Percentiles rank a stretch among this genome's conserved stretches.
These are phyloP conservation scores for Suhomyces panamericanus DNA, from an alignment of 1,139 yeast genomes.

Conservation along the genomic window DNA sequence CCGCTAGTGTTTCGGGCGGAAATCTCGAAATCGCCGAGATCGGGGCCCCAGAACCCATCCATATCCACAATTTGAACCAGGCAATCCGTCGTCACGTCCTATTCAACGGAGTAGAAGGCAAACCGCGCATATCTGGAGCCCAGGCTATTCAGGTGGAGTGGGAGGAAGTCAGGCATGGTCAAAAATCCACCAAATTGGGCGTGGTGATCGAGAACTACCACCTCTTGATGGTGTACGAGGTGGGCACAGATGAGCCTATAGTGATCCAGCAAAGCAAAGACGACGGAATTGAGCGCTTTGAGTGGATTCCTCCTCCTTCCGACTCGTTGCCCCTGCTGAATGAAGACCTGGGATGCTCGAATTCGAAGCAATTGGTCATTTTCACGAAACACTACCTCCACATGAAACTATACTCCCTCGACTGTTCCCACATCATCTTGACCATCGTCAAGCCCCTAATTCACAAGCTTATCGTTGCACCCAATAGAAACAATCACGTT, in stretches of 20 bases:
- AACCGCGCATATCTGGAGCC: conserved; percentile 5
- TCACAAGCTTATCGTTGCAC: conserved; percentile 19
- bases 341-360: conserved; percentile 29
- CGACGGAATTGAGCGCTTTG: conserved; percentile 35
- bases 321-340: conserved; percentile 8
- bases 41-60: conserved; percentile 1
- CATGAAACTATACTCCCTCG: conserved; percentile 39
- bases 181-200: conserved; percentile 28
- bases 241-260: conserved; percentile 26
- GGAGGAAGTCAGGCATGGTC: conserved; percentile 25
- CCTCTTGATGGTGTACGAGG: conserved; percentile 27
- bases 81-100: conserved; percentile 8
- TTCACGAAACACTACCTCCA: conserved; percentile 31
- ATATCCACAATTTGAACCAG: conserved; percentile 6
- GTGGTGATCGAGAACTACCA: conserved; percentile 24
- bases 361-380: conserved; percentile 36
- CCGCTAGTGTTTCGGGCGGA: conserved; percentile 10
- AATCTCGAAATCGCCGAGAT: conserved; percentile 3
- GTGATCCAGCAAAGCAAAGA: conserved; percentile 27
- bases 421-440: conserved; percentile 36
- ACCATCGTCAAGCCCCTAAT: conserved; percentile 34
- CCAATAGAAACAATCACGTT: conserved; percentile 18
- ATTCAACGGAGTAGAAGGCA: conserved; percentile 3
- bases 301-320: conserved; percentile 31
- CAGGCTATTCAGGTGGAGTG: conserved; percentile 23